Base-by-base conservation (phyloP, 169 alveolate species). In the Plasmodium reichenowi region DNA sequence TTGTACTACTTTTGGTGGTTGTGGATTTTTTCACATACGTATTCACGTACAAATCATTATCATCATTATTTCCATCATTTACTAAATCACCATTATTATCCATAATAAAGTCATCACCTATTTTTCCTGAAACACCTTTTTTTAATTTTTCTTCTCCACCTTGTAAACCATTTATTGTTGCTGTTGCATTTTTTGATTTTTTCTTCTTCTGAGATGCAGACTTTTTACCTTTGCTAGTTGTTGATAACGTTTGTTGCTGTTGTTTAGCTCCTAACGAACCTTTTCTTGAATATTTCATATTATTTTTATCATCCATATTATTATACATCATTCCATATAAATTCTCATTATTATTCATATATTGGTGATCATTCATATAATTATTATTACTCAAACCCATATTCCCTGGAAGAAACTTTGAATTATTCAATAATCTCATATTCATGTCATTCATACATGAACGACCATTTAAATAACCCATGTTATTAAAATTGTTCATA, bases 31-130 rank as follows among this genome's bases (percentile, higher is more conserved):
- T 83, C 17, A 68, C 91, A 83, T 83, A 83, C 3, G 91, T 54
- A 62, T 83, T 83, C 9, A 83, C 87, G 17, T 72, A 86, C 60
- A 72, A 64, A 1, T 72, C 92, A 5, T 71, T 72, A 7, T 86
- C 92, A 24, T 86, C 92, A 29, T 86, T 78, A 24, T 86, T 75
- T 12, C 72, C 92, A 4, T 72, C 62, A 7, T 86, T 76, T n/a
- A 74, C 47, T 47, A 22, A 12, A 56, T 56, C 47, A 38, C 47
- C 47, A 38, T 38, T 38, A 38, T 38, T 38, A 38, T 38, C 47
- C 56, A 80, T 0, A 22, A 17, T 9, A 52, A 68, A 22, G 3
- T 70, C 38, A 56, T 83, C 43, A n/a, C 62, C 26, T 68, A 20
- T 56, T 83, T 70, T n/a, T 83, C 71, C 22, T 50, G 68, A 6